Base-by-base conservation (phyloP, 345 rosid species). In the Hirschfeldia incana region DNA sequence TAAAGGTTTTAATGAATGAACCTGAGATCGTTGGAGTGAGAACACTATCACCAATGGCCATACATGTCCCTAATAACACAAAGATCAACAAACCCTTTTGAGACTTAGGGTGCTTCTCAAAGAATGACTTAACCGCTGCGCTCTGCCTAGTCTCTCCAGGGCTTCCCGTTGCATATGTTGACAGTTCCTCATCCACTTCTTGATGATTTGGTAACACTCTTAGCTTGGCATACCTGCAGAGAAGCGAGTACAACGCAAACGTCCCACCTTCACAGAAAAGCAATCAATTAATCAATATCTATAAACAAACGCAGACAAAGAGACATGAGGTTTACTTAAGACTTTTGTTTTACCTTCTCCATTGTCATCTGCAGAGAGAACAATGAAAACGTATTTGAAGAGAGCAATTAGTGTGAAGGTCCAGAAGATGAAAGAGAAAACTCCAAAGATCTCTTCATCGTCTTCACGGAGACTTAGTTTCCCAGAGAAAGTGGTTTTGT, bases 21-120 rank as follows among this genome's bases (percentile, higher is more conserved):
- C 98, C 89, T 80, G 97, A 94, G 69, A 94, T 92, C 64, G 98
- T 85, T 67, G 98, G 94, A 70, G 98, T 91, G 49, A 94, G 88
- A 51, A 94, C 87, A 60, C 94, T 92, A 81, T 87, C 91, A 29
- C 88, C 87, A 72, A 92, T 86, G 4, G 91, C 87, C 98, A 94
- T 87, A 76, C 92, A 85, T 51, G 94, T 91, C 59, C 97, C 91
- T 9, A 91, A 74, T 73, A 94, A 88, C 68, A 90, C 92, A 76
- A 91, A 83, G 65, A 91, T 67, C 73, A 92, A 74, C 62, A 94
- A 76, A 76, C 71, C 78, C 67, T 87, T 83, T 49, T 82, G 88
- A 21, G 83, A 78, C 8, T 70, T 84, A 12, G 86, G 90, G 32
- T 87, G 87, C 78, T 87, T 89, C 87, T 85, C 91, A 21, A 88